Evolutionary conservation across 768 basidiomycete genomes (phyloP), one percentile per base, ranked within the genome.

Genomic region (Rhizopogon rudus): DNA sequence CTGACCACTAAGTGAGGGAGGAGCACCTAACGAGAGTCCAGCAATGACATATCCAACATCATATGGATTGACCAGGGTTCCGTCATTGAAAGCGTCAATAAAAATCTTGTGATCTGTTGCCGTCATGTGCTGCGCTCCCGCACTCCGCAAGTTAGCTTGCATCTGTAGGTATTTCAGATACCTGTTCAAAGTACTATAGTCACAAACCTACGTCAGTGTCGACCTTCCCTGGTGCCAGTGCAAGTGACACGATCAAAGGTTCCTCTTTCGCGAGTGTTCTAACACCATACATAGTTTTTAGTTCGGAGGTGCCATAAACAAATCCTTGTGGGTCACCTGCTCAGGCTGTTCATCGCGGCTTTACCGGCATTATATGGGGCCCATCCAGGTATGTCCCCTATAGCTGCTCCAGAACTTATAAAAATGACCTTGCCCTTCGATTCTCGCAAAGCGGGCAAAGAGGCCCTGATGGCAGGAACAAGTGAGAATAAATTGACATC

Each of bases 401-500:
- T 77, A 8, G 93, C 88, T 9, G 91, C 87, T 10, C 94, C 95
- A 14, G 91, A 93, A 63, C 90, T 93, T 41, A 95, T 78, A 58
- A 96, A 86, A 28, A 97, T 77, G 48, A 96, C 77, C 53, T 79
- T 77, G 1, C 89, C 91, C 20, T 81, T 81, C 52, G 83, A 83
- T 61, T 77, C 72, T 40, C 87, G 84, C 57, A 98, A 74, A 56
- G 81, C 74, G 5, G 93, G 91, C 3, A 93, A 72, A 13, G 84
- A 73, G 10, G 78, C 77, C 60, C 86, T 80, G 33, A 94, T 63
- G 22, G 89, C 80, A 35, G 83, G 79, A 44, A 96, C 73, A 17
- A 91, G 77, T 1, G 93, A 91, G 73, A 93, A 91, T 70, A 96
- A 87, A 70, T 95, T 96, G 71, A 91, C 77, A 61, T 94, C 87